phyloP scores from a whole-genome alignment of 306 rosid species.

The Quillaja saponaria region DNA sequence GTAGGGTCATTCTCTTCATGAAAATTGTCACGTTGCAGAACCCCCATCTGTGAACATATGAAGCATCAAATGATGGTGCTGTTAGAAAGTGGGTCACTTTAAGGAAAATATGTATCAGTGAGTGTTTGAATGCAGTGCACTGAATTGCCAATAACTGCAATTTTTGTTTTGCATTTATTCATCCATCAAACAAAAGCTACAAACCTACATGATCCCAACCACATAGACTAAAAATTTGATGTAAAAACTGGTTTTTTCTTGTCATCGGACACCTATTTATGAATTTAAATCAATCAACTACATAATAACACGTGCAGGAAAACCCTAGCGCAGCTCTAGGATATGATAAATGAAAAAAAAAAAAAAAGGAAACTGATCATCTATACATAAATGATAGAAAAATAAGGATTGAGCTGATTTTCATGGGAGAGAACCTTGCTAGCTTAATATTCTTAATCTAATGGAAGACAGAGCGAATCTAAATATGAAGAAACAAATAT shows the following conservation, averaged over 20 bases:
- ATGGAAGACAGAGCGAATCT: constrained; percentile 2
- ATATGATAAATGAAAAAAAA: not conserved
- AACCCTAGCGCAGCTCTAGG: constrained; percentile 36
- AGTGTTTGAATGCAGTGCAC: constrained; percentile 6
- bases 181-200: constrained; percentile 5
- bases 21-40: constrained; percentile 38
- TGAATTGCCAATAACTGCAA: constrained; percentile 3
- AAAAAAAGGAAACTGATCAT: constrained; percentile 22
- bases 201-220: constrained; percentile 21
- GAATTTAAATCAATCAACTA: constrained; percentile 26
- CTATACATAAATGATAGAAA: not conserved
- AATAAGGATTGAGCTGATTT: constrained; percentile 26
- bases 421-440: constrained; percentile 1
- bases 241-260: constrained; percentile 26
- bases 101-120: not conserved
- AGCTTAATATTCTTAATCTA: constrained; percentile 11
- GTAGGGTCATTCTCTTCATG: constrained; percentile 39
- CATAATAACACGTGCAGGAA: constrained; percentile 6
- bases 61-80: constrained; percentile 1
- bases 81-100: no score
- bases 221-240: not conserved
- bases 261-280: constrained; percentile 25
- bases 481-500: constrained; percentile 9
- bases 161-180: constrained; percentile 2
- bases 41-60: constrained; percentile 64